phyloP scores from a whole-genome alignment of 148 eudicot species.

The Camellia japonica region DNA sequence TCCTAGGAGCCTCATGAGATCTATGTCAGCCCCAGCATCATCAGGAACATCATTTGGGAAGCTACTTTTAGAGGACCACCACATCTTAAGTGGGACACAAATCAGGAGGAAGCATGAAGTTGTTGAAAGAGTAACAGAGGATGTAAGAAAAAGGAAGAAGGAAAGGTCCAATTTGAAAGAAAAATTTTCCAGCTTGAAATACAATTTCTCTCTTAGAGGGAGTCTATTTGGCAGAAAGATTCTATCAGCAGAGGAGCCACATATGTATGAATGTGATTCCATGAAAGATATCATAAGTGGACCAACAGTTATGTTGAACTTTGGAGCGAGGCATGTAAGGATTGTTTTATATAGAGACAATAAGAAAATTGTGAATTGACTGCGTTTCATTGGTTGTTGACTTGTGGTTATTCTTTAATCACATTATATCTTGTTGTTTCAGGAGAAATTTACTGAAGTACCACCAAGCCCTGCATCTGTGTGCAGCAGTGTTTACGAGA shows the following conservation, averaged over 20 bases:
- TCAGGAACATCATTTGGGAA: conserved; percentile 84
- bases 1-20: conserved; percentile 70
- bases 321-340: conserved; percentile 41
- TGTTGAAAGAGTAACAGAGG: conserved; percentile 32
- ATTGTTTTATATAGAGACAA: background rate
- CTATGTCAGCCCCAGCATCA: conserved; percentile 79
- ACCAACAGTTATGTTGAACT: no score
- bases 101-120: conserved; percentile 81
- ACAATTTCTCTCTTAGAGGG: no score
- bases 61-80: conserved; percentile 81
- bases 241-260: no score
- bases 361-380: background rate
- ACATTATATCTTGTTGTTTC: background rate
- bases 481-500: conserved; percentile 71
- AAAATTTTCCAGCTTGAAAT: no score
- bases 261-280: no score
- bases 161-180: no score
- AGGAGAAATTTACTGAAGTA: conserved; percentile 93
- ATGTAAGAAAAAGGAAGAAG: conserved; percentile 34
- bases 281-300: no score
- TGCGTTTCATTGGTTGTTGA: background rate
- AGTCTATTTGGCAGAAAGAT: no score
- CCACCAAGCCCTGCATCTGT: conserved; percentile 98
- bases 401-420: background rate
- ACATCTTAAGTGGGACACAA: conserved; percentile 65